Base-by-base conservation (phyloP, 805 yeast species). In the Candida palmyrensis region DNA sequence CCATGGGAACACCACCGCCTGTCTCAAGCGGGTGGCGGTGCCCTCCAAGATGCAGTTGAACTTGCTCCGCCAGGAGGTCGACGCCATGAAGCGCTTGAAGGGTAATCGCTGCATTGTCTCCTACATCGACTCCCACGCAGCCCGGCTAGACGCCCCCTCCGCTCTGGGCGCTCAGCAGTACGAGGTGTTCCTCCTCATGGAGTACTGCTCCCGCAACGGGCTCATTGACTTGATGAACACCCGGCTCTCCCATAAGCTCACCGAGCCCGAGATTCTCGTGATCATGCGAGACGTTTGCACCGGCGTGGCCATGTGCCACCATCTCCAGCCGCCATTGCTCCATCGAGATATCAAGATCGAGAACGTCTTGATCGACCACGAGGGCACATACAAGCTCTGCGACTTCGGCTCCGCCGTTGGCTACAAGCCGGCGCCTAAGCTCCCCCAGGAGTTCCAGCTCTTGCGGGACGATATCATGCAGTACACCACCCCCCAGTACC, bases 71-170 rank as follows among this genome's bases (percentile, higher is more conserved):
- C 96, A 94, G 25, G 99, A 92, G 56, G 98, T 92, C 11, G 97
- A 92, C 53, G 95, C 97, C 9, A 90, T 92, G 97, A 84, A 86
- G 58, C 68, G 95, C 18, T 66, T 92, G 21, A 67, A 79, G 40
- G 95, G 95, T 6, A 75, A 83, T 43, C 72, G 73, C 29, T 79
- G 81, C 51, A 78, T 92, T 40, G 98, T 92, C 2, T 79, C 86
- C 3, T 92, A 92, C 55, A 84, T 88, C 33, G 98, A 92, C 56
- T 86, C 96, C 3, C 96, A 92, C 61, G 98, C 98, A 5, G 78
- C 94, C 9, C 71, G 94, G 45, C 62, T 82, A 57, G 44, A 47
- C 29, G 9, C 28, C 37, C 12, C 16, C 34, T 6, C 32, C 39
- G 8, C 33, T 37, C n/a, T 4, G 10, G 15, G 10, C 5, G 22